Conservation (phyloP, 805 yeast species). For the Cyberlindnera mrakii region DNA sequence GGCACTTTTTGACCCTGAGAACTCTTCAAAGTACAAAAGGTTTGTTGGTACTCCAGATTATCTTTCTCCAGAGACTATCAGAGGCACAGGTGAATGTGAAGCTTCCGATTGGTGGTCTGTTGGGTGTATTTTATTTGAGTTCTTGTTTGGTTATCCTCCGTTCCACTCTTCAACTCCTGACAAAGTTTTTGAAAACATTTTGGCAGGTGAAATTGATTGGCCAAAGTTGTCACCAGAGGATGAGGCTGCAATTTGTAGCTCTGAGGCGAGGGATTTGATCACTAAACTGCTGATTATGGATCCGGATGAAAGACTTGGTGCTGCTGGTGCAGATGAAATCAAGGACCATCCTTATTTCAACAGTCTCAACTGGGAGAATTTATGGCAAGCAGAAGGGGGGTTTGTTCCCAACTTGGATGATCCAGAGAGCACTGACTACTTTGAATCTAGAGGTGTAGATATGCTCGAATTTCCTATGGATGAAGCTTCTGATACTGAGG, state of each 20-base stretch:
- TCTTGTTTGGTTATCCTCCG: constrained; percentile 90
- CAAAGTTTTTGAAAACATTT: constrained; percentile 74
- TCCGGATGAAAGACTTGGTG: constrained; percentile 67
- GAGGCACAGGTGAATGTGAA: constrained; percentile 76
- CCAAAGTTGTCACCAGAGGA: constrained; percentile 54
- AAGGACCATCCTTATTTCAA: constrained; percentile 72
- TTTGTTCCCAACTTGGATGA: constrained; percentile 75
- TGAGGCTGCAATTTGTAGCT: constrained; percentile 51
- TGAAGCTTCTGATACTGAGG: constrained; percentile 27
- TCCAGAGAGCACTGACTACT: constrained; percentile 87
- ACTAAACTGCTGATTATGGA: constrained; percentile 53
- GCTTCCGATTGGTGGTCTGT: constrained; percentile 98
- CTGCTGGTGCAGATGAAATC: constrained; percentile 74
- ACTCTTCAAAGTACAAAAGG: constrained; percentile 45
- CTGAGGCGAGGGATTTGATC: constrained; percentile 72
- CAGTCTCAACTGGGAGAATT: constrained; percentile 65
- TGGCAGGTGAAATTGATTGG: constrained; percentile 76
- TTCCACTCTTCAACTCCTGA: constrained; percentile 81
- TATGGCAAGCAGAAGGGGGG: constrained; percentile 68
- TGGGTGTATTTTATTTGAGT: constrained; percentile 92
- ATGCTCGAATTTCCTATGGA: constrained; percentile 52
- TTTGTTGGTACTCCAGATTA: constrained; percentile 98
- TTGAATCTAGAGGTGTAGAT: constrained; percentile 85
- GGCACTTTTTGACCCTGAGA: constrained; percentile 73
- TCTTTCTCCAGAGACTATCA: constrained; percentile 92